Conservation (phyloP, 192 early-diverging fungal species). For the Podila verticillata region DNA sequence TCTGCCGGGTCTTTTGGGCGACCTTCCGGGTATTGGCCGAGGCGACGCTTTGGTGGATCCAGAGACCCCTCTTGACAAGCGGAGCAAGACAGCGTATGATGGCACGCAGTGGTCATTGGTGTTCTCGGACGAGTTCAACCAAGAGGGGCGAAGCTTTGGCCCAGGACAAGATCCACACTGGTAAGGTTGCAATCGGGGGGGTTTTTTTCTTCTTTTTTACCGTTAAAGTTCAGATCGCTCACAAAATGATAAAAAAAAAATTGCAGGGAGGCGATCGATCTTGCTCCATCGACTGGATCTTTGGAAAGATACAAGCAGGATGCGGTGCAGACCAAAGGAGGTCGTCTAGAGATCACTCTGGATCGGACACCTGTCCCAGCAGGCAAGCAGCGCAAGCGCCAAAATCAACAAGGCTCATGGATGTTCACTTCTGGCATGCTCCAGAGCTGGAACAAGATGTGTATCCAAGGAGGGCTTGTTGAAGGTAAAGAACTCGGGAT, state of each 20-base stretch:
- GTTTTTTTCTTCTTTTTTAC: conserved; percentile 61
- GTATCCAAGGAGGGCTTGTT: conserved; percentile 70
- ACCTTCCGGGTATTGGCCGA: not conserved
- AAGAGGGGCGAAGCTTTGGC: conserved; percentile 60
- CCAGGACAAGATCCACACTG: conserved; percentile 62
- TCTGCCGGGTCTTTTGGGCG: not conserved
- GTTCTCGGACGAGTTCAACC: conserved; percentile 69
- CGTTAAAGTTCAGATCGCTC: conserved; percentile 56
- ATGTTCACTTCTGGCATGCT: conserved; percentile 66
- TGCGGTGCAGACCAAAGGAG: conserved; percentile 56
- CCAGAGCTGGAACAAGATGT: conserved; percentile 73
- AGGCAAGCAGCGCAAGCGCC: too few relatives aligned
- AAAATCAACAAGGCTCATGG: conserved; percentile 6
- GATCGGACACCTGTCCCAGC: conserved; percentile 10
- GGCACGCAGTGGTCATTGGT: conserved; percentile 60
- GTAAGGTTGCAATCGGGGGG: conserved; percentile 57
- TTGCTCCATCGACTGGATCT: conserved; percentile 64
- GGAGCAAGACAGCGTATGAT: conserved; percentile 50
- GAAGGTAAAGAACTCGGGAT: conserved; percentile 39
- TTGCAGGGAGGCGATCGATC: conserved; percentile 59
- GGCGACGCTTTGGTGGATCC: conserved; percentile 43
- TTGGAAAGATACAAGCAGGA: conserved; percentile 65
- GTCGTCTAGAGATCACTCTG: conserved; percentile 60
- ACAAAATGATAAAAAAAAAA: conserved; percentile 24
- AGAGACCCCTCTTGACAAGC: conserved; percentile 48